Base-by-base conservation (phyloP, 768 basidiomycete species). In the Pleurotus platypus region DNA sequence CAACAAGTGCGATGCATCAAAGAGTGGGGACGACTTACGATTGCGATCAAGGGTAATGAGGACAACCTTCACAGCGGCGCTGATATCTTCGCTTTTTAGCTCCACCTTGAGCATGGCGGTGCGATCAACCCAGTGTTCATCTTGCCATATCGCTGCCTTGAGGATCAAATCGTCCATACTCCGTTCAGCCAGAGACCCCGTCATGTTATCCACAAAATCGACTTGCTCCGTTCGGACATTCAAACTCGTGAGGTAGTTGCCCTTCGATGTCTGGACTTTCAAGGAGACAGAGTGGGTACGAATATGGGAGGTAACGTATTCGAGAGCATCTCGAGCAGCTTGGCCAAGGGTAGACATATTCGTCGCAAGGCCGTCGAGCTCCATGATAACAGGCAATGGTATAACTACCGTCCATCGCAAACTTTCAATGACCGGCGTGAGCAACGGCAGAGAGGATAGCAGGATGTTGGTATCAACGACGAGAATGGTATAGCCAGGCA, bases 151-250 rank as follows among this genome's bases (percentile, higher is more conserved):
- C 15, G 92, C 94, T 37, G 94, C 90, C 65, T 90, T 88, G 45
- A 98, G 80, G 58, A 99, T 97, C 54, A 95, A 78, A 65, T 98
- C 96, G 66, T 98, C 97, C 92, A 97, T 94, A 59, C 81, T 92
- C 39, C 89, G 80, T 46, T 89, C 88, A 64, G 74, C 56, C 67
- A 75, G 62, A 59, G 64, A 61, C 8, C 46, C 46, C 16, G 46
- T 48, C 22, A 64, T 61, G 16, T 73, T 72, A 27, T 73, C 72
- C 20, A 78, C 66, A 66, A 93, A 90, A 60, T 92, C 88, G 58
- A 94, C 81, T 60, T 89, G 82, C 69, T 98, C 96, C 0, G 85
- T 86, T 20, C 94, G 86, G 16, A 98, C 83, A 65, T 70, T 86
- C 15, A 99, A 79, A 39, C 89, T 88, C 0, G 83, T 78, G 3